Evolutionary conservation across 2,329 filamentous ascomycete species (phyloP), one percentile per base, ranked within the genome.

Genomic region (Colletotrichum agaves): DNA sequence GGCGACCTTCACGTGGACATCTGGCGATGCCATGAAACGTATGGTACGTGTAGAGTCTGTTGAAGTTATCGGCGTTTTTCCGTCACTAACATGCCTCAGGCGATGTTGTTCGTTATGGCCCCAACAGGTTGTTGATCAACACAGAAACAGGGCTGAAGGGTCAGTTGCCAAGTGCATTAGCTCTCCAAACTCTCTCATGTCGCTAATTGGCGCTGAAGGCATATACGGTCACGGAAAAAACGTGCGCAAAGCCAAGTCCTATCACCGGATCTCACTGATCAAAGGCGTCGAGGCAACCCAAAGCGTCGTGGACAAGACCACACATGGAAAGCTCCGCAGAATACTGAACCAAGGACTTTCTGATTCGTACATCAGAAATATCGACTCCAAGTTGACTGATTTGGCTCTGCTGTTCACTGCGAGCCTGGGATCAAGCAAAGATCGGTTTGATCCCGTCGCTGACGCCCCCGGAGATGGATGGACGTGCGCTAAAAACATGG

Each of bases 1-100:
- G 63, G 63, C 13, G 63, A 66, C 19, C 47, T 66, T 5, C 63
- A 66, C 15, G 12, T 55, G 23, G 63, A 66, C 2, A 61, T 66
- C 5, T 61, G 58, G 63, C n/a, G 63, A 13, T 66, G 63, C 7
- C 63, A 66, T 15, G 57, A 56, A 33, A 49, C 47, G 2, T 62
- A 66, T 19, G 63, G 63, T 61, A 15, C 15, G 33, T 23, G 7
- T 27, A 3, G 15, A 31, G 2, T 0, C 10, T 17, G 15, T 23
- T 27, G 46, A 6, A 15, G 6, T 12, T 4, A 17, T n/a, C n/a
- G n/a, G 19, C 1, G 17, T 0, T 13, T 8, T 23, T 3, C n/a
- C 3, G 10, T n/a, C 4, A 35, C 37, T 61, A 5, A 66, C n/a
- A 27, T 5, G 17, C 21, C 33, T 21, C 19, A 63, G 63, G 63